A percentile compares a stretch with the other conserved stretches of the same genome.
Evolutionary conservation across 306 rosid species (phyloP).

Genomic region (Crataegus laevigata): DNA sequence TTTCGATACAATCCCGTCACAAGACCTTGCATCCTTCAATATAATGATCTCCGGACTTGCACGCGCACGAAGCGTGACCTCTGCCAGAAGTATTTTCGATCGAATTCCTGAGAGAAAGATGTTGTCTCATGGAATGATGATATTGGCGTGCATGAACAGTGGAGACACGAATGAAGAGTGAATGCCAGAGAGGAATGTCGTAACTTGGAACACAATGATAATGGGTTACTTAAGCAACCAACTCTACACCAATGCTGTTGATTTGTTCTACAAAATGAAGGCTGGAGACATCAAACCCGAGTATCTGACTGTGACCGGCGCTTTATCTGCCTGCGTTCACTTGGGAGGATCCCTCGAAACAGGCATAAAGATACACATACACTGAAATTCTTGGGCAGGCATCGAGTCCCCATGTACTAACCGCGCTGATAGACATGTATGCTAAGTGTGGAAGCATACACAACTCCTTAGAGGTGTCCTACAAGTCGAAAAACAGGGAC

Average conservation of each 20-base stretch:
- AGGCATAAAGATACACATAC: slow-evolving; percentile 11
- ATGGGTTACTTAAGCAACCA: slow-evolving; percentile 6
- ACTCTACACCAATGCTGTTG: slow-evolving; percentile 8
- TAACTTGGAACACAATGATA: slow-evolving; percentile 32
- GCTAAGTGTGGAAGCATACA: slow-evolving; percentile 26
- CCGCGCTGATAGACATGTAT: slow-evolving; percentile 28
- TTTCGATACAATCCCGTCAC: slow-evolving; percentile 15
- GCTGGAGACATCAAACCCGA: slow-evolving; percentile 12
- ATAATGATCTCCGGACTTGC: slow-evolving; percentile 27
- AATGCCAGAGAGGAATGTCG: slow-evolving; percentile 12
- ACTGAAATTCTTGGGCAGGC: slow-evolving; percentile 4
- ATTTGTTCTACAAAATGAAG: slow-evolving; percentile 14
- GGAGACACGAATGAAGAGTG: slow-evolving; percentile 18
- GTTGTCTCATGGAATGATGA: slow-evolving; percentile 28
- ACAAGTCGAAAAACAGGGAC: slow-evolving; percentile 9
- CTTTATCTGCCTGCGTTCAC: slow-evolving; percentile 24
- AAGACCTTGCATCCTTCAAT: slow-evolving; percentile 15
- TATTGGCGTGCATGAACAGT: slow-evolving; percentile 12
- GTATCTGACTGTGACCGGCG: slow-evolving; percentile 17
- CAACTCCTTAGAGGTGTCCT: slow-evolving; percentile 21
- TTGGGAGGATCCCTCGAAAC: slow-evolving; percentile 18
- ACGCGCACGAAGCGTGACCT: neutral
- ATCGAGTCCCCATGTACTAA: slow-evolving; percentile 19
- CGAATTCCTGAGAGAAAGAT: slow-evolving; percentile 15
- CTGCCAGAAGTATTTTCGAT: slow-evolving; percentile 18